Evolutionary conservation across 2,329 filamentous ascomycete genomes (phyloP).

Genomic region (Neofusicoccum kwambonambiense): DNA sequence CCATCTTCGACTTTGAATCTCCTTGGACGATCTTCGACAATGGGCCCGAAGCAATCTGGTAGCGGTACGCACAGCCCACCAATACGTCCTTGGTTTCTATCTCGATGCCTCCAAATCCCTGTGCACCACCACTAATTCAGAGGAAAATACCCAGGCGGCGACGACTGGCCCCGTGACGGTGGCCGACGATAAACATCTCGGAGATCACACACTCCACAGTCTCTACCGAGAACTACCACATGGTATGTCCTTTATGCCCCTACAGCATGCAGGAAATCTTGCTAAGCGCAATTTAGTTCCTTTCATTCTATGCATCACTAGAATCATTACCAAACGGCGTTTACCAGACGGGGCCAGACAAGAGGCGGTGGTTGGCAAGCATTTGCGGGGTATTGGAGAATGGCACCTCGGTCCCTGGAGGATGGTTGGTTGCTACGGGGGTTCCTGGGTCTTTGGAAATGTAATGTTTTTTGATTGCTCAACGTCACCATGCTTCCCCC

Average conservation of each 20-base stretch:
- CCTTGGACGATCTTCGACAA: neutral
- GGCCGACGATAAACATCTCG: neutral
- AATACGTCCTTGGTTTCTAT: neutral
- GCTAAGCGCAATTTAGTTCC: neutral
- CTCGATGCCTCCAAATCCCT: too few relatives aligned
- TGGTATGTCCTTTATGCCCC: neutral
- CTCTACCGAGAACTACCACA: neutral
- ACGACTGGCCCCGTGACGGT: neutral
- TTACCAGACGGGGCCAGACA: neutral
- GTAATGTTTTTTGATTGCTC: too few relatives aligned
- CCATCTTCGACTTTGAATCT: neutral
- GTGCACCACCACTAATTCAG: neutral
- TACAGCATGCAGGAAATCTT: too few relatives aligned
- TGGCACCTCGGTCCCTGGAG: too few relatives aligned
- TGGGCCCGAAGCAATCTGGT: neutral
- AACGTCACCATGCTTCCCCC: too few relatives aligned
- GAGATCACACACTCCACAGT: neutral
- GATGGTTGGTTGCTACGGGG: too few relatives aligned
- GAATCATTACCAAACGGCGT: neutral
- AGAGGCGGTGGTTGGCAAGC: neutral
- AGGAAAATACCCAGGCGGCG: neutral
- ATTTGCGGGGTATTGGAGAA: neutral
- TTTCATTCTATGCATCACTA: neutral
- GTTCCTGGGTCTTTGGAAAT: too few relatives aligned
- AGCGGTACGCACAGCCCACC: neutral